Evolutionary conservation across 2,329 filamentous ascomycete species (phyloP).

Genomic region (Aspergillus ochraceus): DNA sequence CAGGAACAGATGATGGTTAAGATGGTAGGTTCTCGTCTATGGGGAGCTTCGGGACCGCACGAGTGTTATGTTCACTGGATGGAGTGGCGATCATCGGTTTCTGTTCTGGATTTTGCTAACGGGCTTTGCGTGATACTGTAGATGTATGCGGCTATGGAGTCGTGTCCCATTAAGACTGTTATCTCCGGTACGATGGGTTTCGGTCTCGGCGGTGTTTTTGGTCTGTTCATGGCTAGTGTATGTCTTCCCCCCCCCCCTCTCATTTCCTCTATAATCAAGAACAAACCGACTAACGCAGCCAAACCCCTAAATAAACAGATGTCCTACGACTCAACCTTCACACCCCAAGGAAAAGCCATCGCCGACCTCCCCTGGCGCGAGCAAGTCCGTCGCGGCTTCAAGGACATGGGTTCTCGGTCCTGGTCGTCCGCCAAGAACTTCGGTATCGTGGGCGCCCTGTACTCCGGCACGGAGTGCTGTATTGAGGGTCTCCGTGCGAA

Average conservation of each 20-base stretch:
- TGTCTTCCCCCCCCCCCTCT: slow-evolving; percentile 34
- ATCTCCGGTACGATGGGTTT: slow-evolving; percentile 94
- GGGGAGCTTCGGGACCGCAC: too few species aligned
- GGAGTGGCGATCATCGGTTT: too few species aligned
- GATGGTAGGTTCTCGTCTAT: slow-evolving; percentile 32
- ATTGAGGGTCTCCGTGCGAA: slow-evolving; percentile 88
- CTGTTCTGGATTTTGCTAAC: background rate
- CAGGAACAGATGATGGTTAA: slow-evolving; percentile 51
- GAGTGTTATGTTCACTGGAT: too few species aligned
- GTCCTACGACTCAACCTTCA: slow-evolving; percentile 94
- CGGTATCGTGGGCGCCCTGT: slow-evolving; percentile 86
- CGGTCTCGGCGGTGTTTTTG: slow-evolving; percentile 88
- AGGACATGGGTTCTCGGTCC: slow-evolving; percentile 88
- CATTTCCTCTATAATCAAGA: background rate
- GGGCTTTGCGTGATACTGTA: slow-evolving; percentile 34
- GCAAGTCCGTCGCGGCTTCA: slow-evolving; percentile 82
- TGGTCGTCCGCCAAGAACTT: slow-evolving; percentile 90
- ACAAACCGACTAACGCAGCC: background rate
- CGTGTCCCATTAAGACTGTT: slow-evolving; percentile 82
- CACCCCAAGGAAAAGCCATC: slow-evolving; percentile 54
- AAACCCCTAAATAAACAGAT: slow-evolving; percentile 61
- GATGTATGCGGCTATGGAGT: slow-evolving; percentile 87
- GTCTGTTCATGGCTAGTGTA: slow-evolving; percentile 97
- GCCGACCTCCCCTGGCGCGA: slow-evolving; percentile 73
- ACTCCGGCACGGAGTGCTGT: slow-evolving; percentile 90